phyloP scores from a whole-genome alignment of 257 asterid species.

The Hygrophila difformis region DNA sequence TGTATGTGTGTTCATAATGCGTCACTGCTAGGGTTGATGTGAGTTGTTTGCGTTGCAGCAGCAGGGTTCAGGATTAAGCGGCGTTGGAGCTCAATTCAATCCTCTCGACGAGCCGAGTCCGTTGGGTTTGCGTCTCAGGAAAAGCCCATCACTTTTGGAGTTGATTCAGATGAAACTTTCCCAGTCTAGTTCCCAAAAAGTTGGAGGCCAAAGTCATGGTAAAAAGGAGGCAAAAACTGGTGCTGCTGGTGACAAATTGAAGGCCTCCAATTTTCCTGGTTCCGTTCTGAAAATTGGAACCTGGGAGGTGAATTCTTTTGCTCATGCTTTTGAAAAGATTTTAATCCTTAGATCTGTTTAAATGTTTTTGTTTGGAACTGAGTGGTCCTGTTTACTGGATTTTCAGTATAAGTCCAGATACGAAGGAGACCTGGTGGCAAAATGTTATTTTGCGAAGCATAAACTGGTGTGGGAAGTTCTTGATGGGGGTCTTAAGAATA shows the following conservation, averaged over 20 bases:
- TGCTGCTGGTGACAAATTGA: conserved; percentile 24
- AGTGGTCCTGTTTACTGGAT: too few relatives aligned
- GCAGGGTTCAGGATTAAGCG: conserved; percentile 28
- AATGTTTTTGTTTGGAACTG: too few relatives aligned
- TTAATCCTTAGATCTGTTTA: background rate
- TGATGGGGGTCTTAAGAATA: conserved; percentile 35
- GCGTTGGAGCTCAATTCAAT: conserved; percentile 29
- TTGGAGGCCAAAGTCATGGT: conserved; percentile 27
- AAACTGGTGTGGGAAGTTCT: conserved; percentile 38
- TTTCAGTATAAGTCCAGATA: conserved; percentile 32
- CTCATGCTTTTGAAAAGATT: background rate
- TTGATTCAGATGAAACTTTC: conserved; percentile 32
- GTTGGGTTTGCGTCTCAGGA: conserved; percentile 49
- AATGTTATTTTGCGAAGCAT: conserved; percentile 34
- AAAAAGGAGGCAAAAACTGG: conserved; percentile 22
- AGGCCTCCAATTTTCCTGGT: conserved; percentile 31
- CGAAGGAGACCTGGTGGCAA: conserved; percentile 36
- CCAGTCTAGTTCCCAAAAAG: conserved; percentile 19
- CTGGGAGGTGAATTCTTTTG: conserved; percentile 25
- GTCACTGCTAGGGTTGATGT: background rate
- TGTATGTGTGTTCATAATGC: too few relatives aligned
- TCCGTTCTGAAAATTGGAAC: too few relatives aligned
- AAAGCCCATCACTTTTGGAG: conserved; percentile 61
- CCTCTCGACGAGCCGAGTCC: conserved; percentile 60
- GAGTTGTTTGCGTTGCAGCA: conserved; percentile 13